Evolutionary conservation across 176 grass and related monocot genomes (phyloP).

Genomic region (Musa itinerans): DNA sequence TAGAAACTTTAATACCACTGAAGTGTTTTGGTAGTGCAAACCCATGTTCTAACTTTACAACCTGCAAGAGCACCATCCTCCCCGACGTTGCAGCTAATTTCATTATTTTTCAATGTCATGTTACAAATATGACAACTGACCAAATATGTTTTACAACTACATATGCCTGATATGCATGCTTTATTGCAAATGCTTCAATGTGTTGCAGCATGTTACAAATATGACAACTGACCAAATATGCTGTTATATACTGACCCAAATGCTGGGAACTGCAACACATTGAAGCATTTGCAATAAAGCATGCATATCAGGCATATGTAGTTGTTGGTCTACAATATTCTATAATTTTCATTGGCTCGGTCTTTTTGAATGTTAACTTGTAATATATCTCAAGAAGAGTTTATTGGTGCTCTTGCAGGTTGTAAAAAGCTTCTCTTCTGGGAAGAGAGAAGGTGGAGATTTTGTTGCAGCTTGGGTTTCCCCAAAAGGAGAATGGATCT

Average conservation of each 20-base stretch:
- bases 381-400: no score
- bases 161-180: no score
- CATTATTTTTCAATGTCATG: not conserved
- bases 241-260: not conserved
- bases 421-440: conserved; percentile 95
- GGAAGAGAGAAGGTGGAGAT: conserved; percentile 88
- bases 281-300: no score
- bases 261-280: no score
- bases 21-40: no score
- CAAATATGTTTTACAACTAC: no score
- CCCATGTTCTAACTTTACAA: no score
- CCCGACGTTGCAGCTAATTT: not conserved
- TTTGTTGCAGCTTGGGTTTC: conserved; percentile 89
- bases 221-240: no score
- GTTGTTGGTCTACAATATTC: not conserved
- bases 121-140: not conserved
- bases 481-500: conserved; percentile 98
- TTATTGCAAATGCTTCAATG: no score
- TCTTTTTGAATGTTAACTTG: not conserved
- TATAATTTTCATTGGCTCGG: not conserved
- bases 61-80: no score
- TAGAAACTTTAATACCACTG: no score
- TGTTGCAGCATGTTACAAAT: not conserved
- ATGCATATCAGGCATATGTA: not conserved
- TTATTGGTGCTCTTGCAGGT: conserved; percentile 42